Percentiles rank a stretch among this genome's conserved stretches.
phyloP scores from a whole-genome alignment of 1,284 basidiomycete genomes.

The Ganoderma multipileum region DNA sequence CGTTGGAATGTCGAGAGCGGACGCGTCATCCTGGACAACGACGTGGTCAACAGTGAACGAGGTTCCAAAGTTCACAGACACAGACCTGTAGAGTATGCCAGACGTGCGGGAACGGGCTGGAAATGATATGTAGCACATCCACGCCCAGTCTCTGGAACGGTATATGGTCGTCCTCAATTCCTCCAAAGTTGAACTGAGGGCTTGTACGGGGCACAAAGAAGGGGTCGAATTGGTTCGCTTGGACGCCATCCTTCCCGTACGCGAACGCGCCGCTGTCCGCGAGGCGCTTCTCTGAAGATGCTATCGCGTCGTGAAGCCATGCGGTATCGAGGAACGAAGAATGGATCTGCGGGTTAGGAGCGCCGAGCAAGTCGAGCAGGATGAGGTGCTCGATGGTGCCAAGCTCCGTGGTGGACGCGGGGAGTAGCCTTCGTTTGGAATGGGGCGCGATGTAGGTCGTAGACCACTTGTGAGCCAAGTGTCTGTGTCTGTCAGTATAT shows the following conservation, averaged over 20 bases:
- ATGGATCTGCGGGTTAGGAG: constrained; percentile 71
- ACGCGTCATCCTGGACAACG: constrained; percentile 79
- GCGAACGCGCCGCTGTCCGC: constrained; percentile 65
- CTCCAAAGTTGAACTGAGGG: constrained; percentile 53
- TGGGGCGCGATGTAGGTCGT: constrained; percentile 69
- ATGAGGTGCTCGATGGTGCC: constrained; percentile 88
- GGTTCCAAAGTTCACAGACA: not conserved
- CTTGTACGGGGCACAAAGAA: constrained; percentile 66
- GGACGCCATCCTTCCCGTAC: constrained; percentile 48
- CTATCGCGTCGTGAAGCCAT: constrained; percentile 87
- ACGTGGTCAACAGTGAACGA: constrained; percentile 4
- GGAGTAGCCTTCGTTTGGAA: constrained; percentile 65
- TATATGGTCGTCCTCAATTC: constrained; percentile 94
- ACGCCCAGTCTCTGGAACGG: constrained; percentile 91
- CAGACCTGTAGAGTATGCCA: constrained; percentile 88
- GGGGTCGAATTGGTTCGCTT: constrained; percentile 58
- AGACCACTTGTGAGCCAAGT: constrained; percentile 87
- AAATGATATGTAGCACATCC: constrained; percentile 89
- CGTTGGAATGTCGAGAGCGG: constrained; percentile 86
- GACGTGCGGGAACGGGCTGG: constrained; percentile 88
- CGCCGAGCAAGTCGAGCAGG: constrained; percentile 89
- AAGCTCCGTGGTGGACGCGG: constrained; percentile 64
- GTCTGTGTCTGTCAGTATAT: constrained; percentile 52
- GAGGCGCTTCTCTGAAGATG: constrained; percentile 71
- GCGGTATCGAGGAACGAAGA: constrained; percentile 89